Base-by-base conservation (phyloP, 2,329 filamentous ascomycete genomes). In the Saccharata proteae region DNA sequence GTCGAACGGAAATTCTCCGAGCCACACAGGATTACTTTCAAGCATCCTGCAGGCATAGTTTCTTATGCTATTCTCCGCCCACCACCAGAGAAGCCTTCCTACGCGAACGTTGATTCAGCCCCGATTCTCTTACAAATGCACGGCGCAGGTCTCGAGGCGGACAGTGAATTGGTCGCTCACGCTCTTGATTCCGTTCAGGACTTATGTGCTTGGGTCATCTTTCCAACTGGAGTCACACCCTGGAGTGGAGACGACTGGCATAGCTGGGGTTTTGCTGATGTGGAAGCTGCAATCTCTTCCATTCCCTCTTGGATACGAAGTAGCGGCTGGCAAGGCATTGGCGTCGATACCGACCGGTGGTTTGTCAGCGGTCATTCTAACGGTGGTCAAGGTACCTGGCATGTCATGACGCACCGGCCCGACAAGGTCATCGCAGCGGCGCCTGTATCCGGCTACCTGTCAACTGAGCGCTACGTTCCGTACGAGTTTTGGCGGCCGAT, bases 201-300 rank as follows among this genome's bases (percentile, higher is more conserved):
- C 36, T 48, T 73, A 14, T 67, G 64, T 38, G 61, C 67, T 3
- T 75, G 68, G 67, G 52, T 65, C 1, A 30, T 74, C 11, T 64
- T 69, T 40, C 69, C 71, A 7, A 67, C 63, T 3, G 71, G 70
- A 14, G 67, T 66, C 11, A 74, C 68, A 12, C 49, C 65, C 5
- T 74, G 71, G 71, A 69, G 65, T 40, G 64, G 65, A 15, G 70
- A 75, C 46, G 71, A 74, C 42, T 74, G 71, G 71, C 71, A 74
- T 43, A 61, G 54, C 4, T 74, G 69, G 67, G 70, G 69, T 1
- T 64, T 66, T 40, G 55, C 62, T 13, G 71, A 75, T 46, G 57
- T 69, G 16, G 58, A 71, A 48, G 65, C 65, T 40, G 67, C 68
- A 3, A 46, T 72, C 5, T 42, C 45, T 4, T 58, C 61, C 19